A percentile compares a stretch with the other conserved stretches of the same genome.
Conservation (phyloP, 495 filamentous ascomycete species). For the Oleoguttula mirabilis region DNA sequence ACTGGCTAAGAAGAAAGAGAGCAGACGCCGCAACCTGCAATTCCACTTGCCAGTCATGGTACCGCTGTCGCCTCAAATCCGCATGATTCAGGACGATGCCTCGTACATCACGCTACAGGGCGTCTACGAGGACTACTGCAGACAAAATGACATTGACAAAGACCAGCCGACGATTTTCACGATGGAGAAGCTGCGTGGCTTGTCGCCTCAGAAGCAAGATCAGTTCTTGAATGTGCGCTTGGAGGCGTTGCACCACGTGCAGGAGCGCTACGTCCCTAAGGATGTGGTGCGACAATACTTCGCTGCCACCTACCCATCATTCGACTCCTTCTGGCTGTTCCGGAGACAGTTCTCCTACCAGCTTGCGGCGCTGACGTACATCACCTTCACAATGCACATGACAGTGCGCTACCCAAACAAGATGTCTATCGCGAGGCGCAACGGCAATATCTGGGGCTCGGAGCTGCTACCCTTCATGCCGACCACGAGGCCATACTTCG, state of each 20-base stretch:
- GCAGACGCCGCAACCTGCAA: slow-evolving; percentile 79
- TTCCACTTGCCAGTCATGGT: slow-evolving; percentile 94
- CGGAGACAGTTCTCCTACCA: slow-evolving; percentile 91
- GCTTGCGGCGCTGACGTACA: slow-evolving; percentile 90
- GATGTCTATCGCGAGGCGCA: slow-evolving; percentile 75
- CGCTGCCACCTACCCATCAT: slow-evolving; percentile 76
- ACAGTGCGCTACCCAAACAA: slow-evolving; percentile 89
- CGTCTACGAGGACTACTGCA: slow-evolving; percentile 90
- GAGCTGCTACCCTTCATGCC: slow-evolving; percentile 83
- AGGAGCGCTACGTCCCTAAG: slow-evolving; percentile 76
- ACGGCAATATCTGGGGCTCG: slow-evolving; percentile 91
- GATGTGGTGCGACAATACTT: slow-evolving; percentile 79
- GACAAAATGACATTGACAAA: slow-evolving; percentile 72
- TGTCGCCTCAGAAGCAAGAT: slow-evolving; percentile 40
- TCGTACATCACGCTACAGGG: slow-evolving; percentile 90
- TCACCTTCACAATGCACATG: slow-evolving; percentile 97
- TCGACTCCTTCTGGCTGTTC: slow-evolving; percentile 95
- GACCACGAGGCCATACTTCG: slow-evolving; percentile 69
- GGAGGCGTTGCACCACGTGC: slow-evolving; percentile 82
- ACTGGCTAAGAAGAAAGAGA: slow-evolving; percentile 84
- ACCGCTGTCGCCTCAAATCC: slow-evolving; percentile 81
- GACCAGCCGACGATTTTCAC: slow-evolving; percentile 91
- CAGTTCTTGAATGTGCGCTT: slow-evolving; percentile 54
- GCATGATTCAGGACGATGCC: slow-evolving; percentile 86
- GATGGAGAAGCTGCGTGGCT: slow-evolving; percentile 76